Evolutionary conservation across 257 asterid genomes (phyloP).

Genomic region (Anisodus tanguticus): DNA sequence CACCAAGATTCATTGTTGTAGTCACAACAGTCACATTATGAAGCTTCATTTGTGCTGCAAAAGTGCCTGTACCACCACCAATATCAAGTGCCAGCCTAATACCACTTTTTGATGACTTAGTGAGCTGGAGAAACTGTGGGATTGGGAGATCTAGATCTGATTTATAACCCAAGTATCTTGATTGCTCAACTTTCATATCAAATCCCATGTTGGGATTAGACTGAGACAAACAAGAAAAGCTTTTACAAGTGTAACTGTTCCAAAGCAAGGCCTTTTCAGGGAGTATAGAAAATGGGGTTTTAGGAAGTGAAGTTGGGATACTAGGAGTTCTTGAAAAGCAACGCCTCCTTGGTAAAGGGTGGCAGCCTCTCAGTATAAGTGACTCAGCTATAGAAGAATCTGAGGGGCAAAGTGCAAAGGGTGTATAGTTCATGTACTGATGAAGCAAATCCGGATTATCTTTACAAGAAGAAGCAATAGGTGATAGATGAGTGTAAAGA

Average conservation of each 20-base stretch:
- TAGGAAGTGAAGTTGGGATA: slow-evolving; percentile 53
- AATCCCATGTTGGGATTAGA: slow-evolving; percentile 73
- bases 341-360: slow-evolving; percentile 97
- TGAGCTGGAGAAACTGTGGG: slow-evolving; percentile 67
- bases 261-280: slow-evolving; percentile 69
- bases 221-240: slow-evolving; percentile 71
- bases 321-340: slow-evolving; percentile 76
- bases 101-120: slow-evolving; percentile 50
- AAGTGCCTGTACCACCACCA: slow-evolving; percentile 94
- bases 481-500: slow-evolving; percentile 73
- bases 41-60: slow-evolving; percentile 94
- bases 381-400: slow-evolving; percentile 72
- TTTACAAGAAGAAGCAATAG: slow-evolving; percentile 87
- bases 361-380: slow-evolving; percentile 89
- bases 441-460: slow-evolving; percentile 79
- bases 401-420: slow-evolving; percentile 72
- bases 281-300: slow-evolving; percentile 64
- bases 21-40: slow-evolving; percentile 77
- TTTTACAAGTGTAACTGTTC: slow-evolving; percentile 62
- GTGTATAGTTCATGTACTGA: slow-evolving; percentile 85
- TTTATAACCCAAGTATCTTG: slow-evolving; percentile 55
- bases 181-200: slow-evolving; percentile 70
- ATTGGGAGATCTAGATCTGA: slow-evolving; percentile 93
- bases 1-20: slow-evolving; percentile 88
- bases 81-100: slow-evolving; percentile 75